Base-by-base conservation (phyloP, 1,139 yeast genomes). In the Lodderomyces elongisporus region DNA sequence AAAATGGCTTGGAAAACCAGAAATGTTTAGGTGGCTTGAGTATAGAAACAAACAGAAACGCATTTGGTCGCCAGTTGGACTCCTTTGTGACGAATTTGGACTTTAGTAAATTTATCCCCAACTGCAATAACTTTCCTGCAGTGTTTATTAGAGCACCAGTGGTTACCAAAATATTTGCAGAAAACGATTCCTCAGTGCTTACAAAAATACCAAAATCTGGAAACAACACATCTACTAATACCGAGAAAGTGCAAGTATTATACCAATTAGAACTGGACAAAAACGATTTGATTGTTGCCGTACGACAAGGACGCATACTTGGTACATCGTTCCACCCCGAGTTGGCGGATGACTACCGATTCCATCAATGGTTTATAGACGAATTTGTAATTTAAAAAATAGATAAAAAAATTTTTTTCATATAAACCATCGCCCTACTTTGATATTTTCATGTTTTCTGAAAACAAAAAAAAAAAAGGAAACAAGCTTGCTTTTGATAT, bases 311-410 rank as follows among this genome's bases (percentile, higher is more conserved):
- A 1, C 68, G 67, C 33, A 63, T 74, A 25, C 55, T 84, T 33
- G 93, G 89, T 2, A 84, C 91, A 0, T 77, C 88, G 2, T 85
- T 85, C 56, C 95, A 85, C 52, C 95, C 94, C 0, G 95, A 85
- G 52, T 63, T 85, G 25, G 62, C 83, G 1, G 87, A 81, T 43
- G 87, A 81, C 45, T 48, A 53, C 28, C 58, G 83, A 25, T 75
- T 85, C 48, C 95, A 85, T 53, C 66, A 72, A 47, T 85, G 88
- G 85, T 84, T 81, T 54, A 48, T 83, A 30, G 67, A 68, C 35
- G 76, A 71, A 45, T 78, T 77, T 54, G 77, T 76, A n/a, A 31
- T 48, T 29, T 41, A 44, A 35, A 14, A 7, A 21, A 12, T 10
- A 10, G n/a, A n/a, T n/a, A n/a, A n/a, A n/a, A n/a, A n/a, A n/a